phyloP scores from a whole-genome alignment of 495 filamentous ascomycete genomes.

The Daldinia decipiens region DNA sequence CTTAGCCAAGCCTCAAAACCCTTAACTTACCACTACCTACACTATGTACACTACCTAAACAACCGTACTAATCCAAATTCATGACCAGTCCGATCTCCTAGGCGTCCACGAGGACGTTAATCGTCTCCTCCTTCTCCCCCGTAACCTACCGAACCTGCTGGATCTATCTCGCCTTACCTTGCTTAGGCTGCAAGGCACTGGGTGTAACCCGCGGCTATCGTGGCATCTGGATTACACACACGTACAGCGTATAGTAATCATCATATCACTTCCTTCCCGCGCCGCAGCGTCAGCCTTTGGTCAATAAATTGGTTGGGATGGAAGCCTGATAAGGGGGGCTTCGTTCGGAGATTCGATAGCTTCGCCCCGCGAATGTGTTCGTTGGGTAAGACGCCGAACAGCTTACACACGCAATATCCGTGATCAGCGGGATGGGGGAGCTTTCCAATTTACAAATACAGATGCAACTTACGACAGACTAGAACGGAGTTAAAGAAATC shows the following conservation, averaged over 20 bases:
- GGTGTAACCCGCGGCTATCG: conserved; percentile 26
- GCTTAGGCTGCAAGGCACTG: conserved; percentile 32
- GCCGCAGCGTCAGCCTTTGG: conserved; percentile 18
- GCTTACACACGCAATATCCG: conserved; percentile 29
- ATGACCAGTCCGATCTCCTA: conserved; percentile 17
- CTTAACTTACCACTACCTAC: conserved; percentile 1
- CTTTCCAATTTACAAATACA: conserved; percentile 10
- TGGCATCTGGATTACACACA: conserved; percentile 34
- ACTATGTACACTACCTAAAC: neutral
- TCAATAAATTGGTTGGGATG: neutral
- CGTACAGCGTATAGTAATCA: conserved; percentile 40
- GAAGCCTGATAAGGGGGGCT: neutral
- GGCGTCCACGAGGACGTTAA: conserved; percentile 6
- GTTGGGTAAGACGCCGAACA: conserved; percentile 23
- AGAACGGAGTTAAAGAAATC: conserved; percentile 8
- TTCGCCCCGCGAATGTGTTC: neutral
- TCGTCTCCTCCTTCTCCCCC: neutral
- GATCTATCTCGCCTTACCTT: conserved; percentile 1
- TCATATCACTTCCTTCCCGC: conserved; percentile 18
- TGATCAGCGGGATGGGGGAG: neutral
- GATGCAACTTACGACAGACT: neutral
- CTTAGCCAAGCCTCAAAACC: conserved; percentile 3
- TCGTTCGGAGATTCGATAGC: conserved; percentile 20
- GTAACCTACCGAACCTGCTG: conserved; percentile 8
- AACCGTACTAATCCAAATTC: neutral